These are phyloP conservation scores for Aspergillus heteromorphus DNA, from an alignment of 495 filamentous ascomycete genomes.

Conservation along the genomic window DNA sequence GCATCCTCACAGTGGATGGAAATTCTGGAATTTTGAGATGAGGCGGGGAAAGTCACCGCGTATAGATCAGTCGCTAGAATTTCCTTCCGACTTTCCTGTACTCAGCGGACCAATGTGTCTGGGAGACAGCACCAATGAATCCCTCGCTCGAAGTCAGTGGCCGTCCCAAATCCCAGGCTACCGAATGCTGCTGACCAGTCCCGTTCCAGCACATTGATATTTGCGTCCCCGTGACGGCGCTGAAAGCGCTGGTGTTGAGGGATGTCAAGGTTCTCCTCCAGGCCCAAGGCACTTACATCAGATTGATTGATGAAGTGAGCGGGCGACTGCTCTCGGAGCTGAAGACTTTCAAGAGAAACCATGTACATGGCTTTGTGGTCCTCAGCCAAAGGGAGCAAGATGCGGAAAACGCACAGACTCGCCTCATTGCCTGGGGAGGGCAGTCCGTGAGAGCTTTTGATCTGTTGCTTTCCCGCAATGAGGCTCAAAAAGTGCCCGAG, in stretches of 20 bases:
- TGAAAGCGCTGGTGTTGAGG: conserved; percentile 28
- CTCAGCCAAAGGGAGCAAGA: conserved; percentile 16
- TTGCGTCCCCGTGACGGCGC: conserved; percentile 41
- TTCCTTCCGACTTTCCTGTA: background rate
- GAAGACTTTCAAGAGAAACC: conserved; percentile 35
- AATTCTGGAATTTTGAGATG: conserved; percentile 17
- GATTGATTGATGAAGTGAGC: conserved; percentile 31
- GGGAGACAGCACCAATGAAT: conserved; percentile 23
- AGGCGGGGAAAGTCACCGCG: conserved; percentile 13
- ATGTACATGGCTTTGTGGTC: conserved; percentile 38
- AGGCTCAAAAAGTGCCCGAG: conserved; percentile 8
- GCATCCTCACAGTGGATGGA: conserved; percentile 10
- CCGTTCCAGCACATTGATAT: conserved; percentile 38
- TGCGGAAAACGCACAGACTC: conserved; percentile 23
- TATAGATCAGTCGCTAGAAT: conserved; percentile 1
- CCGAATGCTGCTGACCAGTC: conserved; percentile 11
- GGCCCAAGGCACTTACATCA: conserved; percentile 38
- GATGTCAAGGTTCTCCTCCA: conserved; percentile 27
- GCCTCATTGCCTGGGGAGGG: conserved; percentile 71
- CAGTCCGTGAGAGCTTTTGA: conserved; percentile 60
- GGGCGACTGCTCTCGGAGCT: conserved; percentile 27
- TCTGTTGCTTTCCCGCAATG: conserved; percentile 15
- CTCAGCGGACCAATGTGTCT: conserved; percentile 16
- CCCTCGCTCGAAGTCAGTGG: conserved; percentile 33
- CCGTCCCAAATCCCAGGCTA: background rate